Conservation (phyloP, 2,329 filamentous ascomycete species). For the Trichoderma sp. region DNA sequence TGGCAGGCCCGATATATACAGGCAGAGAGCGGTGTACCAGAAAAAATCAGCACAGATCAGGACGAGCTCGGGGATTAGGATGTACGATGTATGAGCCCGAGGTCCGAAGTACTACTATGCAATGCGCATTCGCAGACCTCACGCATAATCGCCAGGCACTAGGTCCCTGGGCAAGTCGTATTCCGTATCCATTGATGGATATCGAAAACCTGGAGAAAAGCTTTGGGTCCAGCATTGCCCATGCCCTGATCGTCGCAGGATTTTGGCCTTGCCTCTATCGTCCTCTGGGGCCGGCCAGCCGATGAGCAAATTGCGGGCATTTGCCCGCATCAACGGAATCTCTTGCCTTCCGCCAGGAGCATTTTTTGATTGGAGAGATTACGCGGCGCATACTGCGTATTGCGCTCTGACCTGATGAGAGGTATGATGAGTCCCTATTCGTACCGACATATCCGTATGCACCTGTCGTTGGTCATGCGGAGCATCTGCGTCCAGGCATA, state of each 20-base stretch:
- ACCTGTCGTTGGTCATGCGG: not conserved
- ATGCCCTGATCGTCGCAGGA: not conserved
- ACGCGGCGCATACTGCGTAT: not conserved
- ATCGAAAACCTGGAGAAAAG: not conserved
- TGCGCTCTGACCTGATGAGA: not conserved
- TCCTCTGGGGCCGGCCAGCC: not conserved
- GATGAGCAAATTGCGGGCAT: not conserved
- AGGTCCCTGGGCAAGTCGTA: not conserved
- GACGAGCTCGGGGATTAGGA: not conserved
- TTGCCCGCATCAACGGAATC: constrained; percentile 4
- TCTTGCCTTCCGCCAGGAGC: not conserved
- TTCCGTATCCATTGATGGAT: not conserved
- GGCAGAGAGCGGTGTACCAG: constrained; percentile 8
- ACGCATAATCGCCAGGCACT: not conserved
- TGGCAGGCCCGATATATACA: not conserved
- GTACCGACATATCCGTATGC: not conserved
- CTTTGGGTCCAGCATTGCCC: not conserved
- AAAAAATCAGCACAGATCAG: not conserved
- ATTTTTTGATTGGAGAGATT: not conserved
- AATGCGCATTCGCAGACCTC: not conserved
- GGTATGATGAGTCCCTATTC: not conserved
- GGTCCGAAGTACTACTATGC: not conserved
- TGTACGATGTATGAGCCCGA: not conserved
- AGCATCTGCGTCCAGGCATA: not conserved
- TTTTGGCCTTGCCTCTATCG: not conserved